Conservation (phyloP, 1,284 basidiomycete genomes). For the Trichosporon asahii region DNA sequence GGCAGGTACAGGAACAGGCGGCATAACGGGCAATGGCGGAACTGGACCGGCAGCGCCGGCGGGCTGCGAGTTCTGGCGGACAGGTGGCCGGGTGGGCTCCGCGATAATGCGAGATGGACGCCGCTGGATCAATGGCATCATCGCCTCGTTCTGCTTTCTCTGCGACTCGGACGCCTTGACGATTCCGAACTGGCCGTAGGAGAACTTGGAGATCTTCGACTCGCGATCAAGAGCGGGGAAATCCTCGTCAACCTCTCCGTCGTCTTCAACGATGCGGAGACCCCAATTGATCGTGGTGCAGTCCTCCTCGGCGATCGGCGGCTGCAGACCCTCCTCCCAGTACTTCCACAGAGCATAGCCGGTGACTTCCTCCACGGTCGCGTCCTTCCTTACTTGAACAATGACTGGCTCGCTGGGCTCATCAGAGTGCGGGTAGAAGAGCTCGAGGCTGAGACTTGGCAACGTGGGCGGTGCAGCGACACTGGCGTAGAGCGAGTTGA, state of each 20-base stretch:
- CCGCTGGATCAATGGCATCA: conserved; percentile 54
- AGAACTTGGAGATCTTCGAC: conserved; percentile 80
- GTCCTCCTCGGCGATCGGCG: conserved; percentile 59
- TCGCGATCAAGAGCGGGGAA: conserved; percentile 91
- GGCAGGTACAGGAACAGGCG: background rate
- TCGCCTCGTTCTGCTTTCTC: conserved; percentile 74
- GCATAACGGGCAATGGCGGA: background rate
- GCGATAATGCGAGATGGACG: conserved; percentile 45
- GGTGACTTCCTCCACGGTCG: conserved; percentile 91
- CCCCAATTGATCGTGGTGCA: conserved; percentile 79
- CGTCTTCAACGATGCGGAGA: conserved; percentile 91
- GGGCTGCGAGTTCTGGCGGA: background rate
- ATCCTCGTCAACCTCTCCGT: conserved; percentile 98
- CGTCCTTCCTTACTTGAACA: conserved; percentile 73
- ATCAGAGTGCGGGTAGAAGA: conserved; percentile 83
- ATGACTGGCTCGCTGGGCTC: conserved; percentile 57
- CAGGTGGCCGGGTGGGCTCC: conserved; percentile 1
- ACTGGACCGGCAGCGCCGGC: background rate
- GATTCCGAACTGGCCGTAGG: conserved; percentile 85
- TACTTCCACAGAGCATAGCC: conserved; percentile 89
- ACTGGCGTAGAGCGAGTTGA: conserved; percentile 52
- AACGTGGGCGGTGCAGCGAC: conserved; percentile 47
- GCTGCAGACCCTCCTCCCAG: conserved; percentile 80
- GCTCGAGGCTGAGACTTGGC: conserved; percentile 60
- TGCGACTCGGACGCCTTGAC: conserved; percentile 68